Percentiles rank a stretch among this genome's conserved stretches.
phyloP scores from a whole-genome alignment of 2,329 filamentous ascomycete genomes.

The Cladophialophora psammophila region DNA sequence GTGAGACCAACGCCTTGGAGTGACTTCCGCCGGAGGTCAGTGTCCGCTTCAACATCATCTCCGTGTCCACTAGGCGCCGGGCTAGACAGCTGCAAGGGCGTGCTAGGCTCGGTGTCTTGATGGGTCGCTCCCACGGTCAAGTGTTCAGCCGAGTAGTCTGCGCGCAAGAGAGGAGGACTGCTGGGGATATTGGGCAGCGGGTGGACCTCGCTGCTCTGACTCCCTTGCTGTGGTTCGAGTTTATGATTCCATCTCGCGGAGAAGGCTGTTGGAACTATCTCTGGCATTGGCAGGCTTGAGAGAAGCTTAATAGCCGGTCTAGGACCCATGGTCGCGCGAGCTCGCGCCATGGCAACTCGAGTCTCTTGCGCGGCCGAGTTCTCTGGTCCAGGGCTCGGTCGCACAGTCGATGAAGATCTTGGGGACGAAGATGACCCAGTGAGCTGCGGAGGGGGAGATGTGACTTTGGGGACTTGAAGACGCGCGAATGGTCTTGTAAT shows the following conservation, averaged over 20 bases:
- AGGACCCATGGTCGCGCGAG: conserved; percentile 34
- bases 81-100: conserved; percentile 34
- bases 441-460: conserved; percentile 24
- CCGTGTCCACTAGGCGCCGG: conserved; percentile 14
- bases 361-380: conserved; percentile 26
- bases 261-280: conserved; percentile 35
- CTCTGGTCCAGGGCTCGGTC: conserved; percentile 5
- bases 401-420: conserved; percentile 30
- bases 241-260: conserved; percentile 33
- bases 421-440: conserved; percentile 27
- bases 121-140: background rate
- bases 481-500: conserved; percentile 38
- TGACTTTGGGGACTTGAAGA: conserved; percentile 29
- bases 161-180: conserved; percentile 29
- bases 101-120: conserved; percentile 18
- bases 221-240: background rate
- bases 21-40: conserved; percentile 4
- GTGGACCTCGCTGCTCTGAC: conserved; percentile 2
- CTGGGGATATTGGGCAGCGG: conserved; percentile 23
- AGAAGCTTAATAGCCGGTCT: conserved; percentile 30
- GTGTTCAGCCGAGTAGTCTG: background rate
- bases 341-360: conserved; percentile 34
- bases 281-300: conserved; percentile 31
- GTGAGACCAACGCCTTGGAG: conserved; percentile 29
- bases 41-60: background rate